Evolutionary conservation across 1,284 basidiomycete species (phyloP).

Genomic region (Wolfiporia cocos): DNA sequence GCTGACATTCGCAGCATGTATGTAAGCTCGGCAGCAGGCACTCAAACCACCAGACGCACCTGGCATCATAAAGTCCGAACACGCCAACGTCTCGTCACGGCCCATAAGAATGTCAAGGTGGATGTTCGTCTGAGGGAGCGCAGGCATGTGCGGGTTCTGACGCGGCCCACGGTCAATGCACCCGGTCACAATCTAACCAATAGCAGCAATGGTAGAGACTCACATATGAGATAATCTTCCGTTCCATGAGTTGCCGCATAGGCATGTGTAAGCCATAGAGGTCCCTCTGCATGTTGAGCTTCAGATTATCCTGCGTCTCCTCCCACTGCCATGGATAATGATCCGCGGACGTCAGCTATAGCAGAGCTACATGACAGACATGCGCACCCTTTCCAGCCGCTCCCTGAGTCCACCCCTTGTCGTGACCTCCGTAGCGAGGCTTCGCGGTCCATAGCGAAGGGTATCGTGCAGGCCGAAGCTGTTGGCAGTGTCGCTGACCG

Average conservation of each 20-base stretch:
- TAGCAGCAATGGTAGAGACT: slow-evolving; percentile 26
- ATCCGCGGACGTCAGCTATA: background rate
- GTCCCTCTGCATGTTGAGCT: slow-evolving; percentile 82
- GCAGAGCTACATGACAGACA: background rate
- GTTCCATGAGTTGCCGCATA: slow-evolving; percentile 89
- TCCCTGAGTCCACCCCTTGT: slow-evolving; percentile 48
- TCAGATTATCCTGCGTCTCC: slow-evolving; percentile 84
- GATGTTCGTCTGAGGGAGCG: slow-evolving; percentile 65
- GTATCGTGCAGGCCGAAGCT: slow-evolving; percentile 76
- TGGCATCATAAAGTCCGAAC: slow-evolving; percentile 27
- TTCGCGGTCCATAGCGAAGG: slow-evolving; percentile 70
- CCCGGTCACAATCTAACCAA: no score
- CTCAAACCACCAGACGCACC: slow-evolving; percentile 36
- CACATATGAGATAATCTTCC: slow-evolving; percentile 79
- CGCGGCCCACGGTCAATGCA: no score
- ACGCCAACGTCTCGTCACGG: slow-evolving; percentile 75
- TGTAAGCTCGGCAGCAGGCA: background rate
- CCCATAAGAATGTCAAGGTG: slow-evolving; percentile 91
- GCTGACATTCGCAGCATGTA: slow-evolving; percentile 32
- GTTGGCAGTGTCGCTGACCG: slow-evolving; percentile 63
- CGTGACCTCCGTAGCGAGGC: slow-evolving; percentile 64
- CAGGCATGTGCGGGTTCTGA: slow-evolving; percentile 61
- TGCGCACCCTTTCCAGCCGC: slow-evolving; percentile 65
- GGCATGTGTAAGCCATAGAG: slow-evolving; percentile 86
- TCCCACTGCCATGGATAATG: slow-evolving; percentile 65